A percentile compares a stretch with the other conserved stretches of the same genome.
Conservation (phyloP, 2,329 filamentous ascomycete genomes). For the Chaetomium sp. region DNA sequence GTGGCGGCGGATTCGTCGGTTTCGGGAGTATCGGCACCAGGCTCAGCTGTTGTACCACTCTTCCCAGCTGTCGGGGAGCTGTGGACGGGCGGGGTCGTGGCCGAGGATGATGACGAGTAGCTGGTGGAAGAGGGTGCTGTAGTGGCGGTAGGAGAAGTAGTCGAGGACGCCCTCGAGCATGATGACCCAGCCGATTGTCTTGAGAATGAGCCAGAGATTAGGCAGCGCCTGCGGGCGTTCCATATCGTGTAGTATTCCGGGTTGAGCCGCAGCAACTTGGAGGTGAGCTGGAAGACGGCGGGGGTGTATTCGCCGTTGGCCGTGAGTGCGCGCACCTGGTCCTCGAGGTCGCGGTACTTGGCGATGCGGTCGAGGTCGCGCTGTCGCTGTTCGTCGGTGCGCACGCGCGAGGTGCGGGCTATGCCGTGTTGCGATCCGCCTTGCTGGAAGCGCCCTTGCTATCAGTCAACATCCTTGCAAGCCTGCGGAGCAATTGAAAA, state of each 20-base stretch:
- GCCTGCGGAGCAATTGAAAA: background rate
- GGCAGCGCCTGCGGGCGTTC: slow-evolving; percentile 79
- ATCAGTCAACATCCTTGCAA: slow-evolving; percentile 34
- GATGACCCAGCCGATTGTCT: slow-evolving; percentile 53
- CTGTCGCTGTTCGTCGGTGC: slow-evolving; percentile 69
- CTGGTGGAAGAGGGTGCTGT: slow-evolving; percentile 64
- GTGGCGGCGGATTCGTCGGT: background rate
- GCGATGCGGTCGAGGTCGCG: slow-evolving; percentile 64
- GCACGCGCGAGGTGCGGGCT: slow-evolving; percentile 64
- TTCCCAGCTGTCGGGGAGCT: slow-evolving; percentile 53
- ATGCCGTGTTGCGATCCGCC: slow-evolving; percentile 72
- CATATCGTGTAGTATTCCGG: slow-evolving; percentile 90
- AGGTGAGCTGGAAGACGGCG: slow-evolving; percentile 67
- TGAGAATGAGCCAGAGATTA: slow-evolving; percentile 62
- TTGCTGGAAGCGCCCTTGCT: slow-evolving; percentile 30
- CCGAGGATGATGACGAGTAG: slow-evolving; percentile 58
- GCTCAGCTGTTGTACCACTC: slow-evolving; percentile 57
- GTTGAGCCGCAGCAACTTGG: slow-evolving; percentile 73
- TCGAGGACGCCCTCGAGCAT: slow-evolving; percentile 58
- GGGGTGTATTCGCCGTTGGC: slow-evolving; percentile 53
- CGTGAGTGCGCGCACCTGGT: slow-evolving; percentile 41
- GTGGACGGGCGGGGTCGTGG: slow-evolving; percentile 52
- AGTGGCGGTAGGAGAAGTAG: slow-evolving; percentile 56
- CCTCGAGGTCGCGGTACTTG: slow-evolving; percentile 52
- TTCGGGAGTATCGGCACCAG: background rate